Evolutionary conservation across 2,329 filamentous ascomycete genomes (phyloP).

Genomic region (Beauveria medogensis): DNA sequence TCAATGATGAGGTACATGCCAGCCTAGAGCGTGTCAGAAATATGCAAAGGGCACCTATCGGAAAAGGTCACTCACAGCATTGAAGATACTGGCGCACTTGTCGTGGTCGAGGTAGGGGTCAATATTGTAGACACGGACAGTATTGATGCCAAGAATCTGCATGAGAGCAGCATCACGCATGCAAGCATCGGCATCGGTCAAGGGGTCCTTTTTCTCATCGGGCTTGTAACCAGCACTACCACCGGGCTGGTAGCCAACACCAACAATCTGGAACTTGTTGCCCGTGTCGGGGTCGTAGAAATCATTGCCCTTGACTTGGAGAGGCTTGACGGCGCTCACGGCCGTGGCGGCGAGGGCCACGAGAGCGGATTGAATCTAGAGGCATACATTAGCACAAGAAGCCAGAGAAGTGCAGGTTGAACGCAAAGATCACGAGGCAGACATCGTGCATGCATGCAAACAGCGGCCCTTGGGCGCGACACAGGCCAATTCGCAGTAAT

Average conservation of each 20-base stretch:
- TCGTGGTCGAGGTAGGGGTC: constrained; percentile 59
- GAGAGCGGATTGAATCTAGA: constrained; percentile 35
- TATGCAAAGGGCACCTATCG: background rate
- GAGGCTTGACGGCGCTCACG: constrained; percentile 47
- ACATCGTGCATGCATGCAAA: background rate
- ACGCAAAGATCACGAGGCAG: background rate
- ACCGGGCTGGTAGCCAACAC: constrained; percentile 62
- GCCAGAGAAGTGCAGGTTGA: background rate
- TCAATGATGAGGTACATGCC: constrained; percentile 64
- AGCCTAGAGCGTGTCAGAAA: constrained; percentile 28
- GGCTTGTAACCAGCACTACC: constrained; percentile 56
- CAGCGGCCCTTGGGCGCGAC: background rate
- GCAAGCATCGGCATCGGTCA: constrained; percentile 51
- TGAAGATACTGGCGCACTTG: constrained; percentile 59
- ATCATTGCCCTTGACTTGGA: constrained; percentile 48
- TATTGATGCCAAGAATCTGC: constrained; percentile 57
- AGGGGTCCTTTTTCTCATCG: constrained; percentile 44
- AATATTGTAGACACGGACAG: constrained; percentile 63
- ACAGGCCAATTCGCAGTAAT: background rate
- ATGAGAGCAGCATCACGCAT: constrained; percentile 58
- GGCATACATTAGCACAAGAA: constrained; percentile 12
- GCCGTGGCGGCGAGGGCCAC: constrained; percentile 45
- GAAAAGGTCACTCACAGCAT: constrained; percentile 33
- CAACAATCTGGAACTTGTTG: constrained; percentile 57
- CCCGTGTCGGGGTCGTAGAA: constrained; percentile 53